phyloP scores from a whole-genome alignment of 169 alveolate genomes.

The Prorocentrum cordatum region DNA sequence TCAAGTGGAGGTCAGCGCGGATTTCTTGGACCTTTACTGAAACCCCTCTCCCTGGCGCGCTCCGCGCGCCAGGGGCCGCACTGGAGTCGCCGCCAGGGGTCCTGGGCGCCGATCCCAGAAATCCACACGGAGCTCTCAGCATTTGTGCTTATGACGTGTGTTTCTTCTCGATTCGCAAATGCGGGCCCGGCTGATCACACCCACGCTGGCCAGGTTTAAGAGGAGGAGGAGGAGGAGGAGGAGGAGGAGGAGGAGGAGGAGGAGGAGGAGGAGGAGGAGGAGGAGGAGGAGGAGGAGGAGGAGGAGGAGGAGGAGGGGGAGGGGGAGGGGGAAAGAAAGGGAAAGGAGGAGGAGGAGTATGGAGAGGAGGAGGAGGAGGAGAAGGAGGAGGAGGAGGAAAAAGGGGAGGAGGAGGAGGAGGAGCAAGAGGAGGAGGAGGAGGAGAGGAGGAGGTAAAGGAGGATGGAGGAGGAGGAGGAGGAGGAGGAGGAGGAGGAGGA shows the following conservation, averaged over 20 bases:
- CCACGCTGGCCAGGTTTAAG: no score
- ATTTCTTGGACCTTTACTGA: no score
- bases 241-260: constrained; percentile 11
- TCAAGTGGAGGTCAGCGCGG: no score
- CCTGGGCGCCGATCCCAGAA: no score
- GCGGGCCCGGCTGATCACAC: not conserved
- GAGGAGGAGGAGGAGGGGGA: constrained; percentile 9
- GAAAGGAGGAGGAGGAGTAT: not conserved
- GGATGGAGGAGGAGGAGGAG: not conserved
- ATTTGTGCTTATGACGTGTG: no score
- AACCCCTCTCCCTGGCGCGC: no score
- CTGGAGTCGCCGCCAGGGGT: no score
- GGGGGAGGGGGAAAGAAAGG: not conserved
- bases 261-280: not conserved
- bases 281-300: constrained; percentile 13
- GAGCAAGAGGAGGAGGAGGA: constrained; percentile 2
- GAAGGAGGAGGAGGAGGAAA: not conserved
- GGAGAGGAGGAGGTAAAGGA: not conserved
- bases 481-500: constrained; percentile 7
- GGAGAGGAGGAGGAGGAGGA: not conserved
- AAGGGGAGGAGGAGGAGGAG: not conserved
- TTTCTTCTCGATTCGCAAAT: not conserved
- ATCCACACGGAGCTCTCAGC: no score
- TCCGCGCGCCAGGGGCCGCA: no score
- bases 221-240: no score